Evolutionary conservation across 164 flowering plant species (phyloP).

Genomic region (grape (Vitis vinifera)): ASM3070453v1 NC_081810.1:8928501-8929000

Average conservation of each 20-base stretch:
- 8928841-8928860: conserved; percentile 6
- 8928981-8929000: neutral
- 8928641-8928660: conserved; percentile 1
- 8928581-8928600: conserved; percentile 77
- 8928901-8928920: neutral
- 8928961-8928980: neutral
- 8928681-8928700: neutral
- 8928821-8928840: neutral
- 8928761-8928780: neutral
- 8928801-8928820: conserved; percentile 6
- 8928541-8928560: conserved; percentile 48
- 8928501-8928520: conserved; percentile 38
- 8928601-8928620: neutral
- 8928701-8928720: neutral
- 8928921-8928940: conserved; percentile 9
- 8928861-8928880: neutral
- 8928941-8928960: neutral
- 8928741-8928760: neutral
- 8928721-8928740: neutral
- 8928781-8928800: neutral
- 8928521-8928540: conserved; percentile 65
- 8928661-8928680: neutral
- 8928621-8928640: neutral
- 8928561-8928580: conserved; percentile 54
- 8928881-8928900: neutral